Conservation (phyloP, 2,329 filamentous ascomycete genomes). For the Penicillium aurantiogriseum region DNA sequence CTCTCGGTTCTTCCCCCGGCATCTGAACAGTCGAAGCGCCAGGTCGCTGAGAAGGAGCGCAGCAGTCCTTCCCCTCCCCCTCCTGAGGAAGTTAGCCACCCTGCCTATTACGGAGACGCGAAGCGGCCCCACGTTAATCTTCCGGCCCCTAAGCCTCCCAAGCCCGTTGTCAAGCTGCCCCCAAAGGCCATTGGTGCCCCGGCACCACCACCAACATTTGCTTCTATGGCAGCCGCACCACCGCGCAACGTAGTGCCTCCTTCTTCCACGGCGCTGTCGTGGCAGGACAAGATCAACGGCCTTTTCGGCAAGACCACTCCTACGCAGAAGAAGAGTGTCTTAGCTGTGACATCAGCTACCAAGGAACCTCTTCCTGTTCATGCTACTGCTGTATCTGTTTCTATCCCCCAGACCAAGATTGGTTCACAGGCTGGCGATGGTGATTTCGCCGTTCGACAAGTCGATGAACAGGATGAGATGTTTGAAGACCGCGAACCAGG, state of each 20-base stretch:
- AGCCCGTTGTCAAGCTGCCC: constrained; percentile 78
- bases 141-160: constrained; percentile 61
- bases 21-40: constrained; percentile 37
- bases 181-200: constrained; percentile 52
- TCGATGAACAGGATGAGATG: constrained; percentile 75
- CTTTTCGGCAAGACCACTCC: constrained; percentile 64
- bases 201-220: constrained; percentile 46
- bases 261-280: constrained; percentile 52
- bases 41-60: constrained; percentile 33
- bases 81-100: constrained; percentile 57
- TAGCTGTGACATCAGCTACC: constrained; percentile 66
- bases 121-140: constrained; percentile 57
- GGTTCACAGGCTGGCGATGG: constrained; percentile 42
- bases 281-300: constrained; percentile 83
- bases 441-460: constrained; percentile 61
- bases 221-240: constrained; percentile 44
- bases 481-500: constrained; percentile 81
- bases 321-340: constrained; percentile 51
- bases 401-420: constrained; percentile 55
- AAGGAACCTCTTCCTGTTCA: constrained; percentile 64
- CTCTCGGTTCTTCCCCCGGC: constrained; percentile 49
- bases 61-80: constrained; percentile 54
- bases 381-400: constrained; percentile 64
- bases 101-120: constrained; percentile 53
- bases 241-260: constrained; percentile 41